phyloP scores from a whole-genome alignment of 2,329 filamentous ascomycete species.

The Monilinia aucupariae region DNA sequence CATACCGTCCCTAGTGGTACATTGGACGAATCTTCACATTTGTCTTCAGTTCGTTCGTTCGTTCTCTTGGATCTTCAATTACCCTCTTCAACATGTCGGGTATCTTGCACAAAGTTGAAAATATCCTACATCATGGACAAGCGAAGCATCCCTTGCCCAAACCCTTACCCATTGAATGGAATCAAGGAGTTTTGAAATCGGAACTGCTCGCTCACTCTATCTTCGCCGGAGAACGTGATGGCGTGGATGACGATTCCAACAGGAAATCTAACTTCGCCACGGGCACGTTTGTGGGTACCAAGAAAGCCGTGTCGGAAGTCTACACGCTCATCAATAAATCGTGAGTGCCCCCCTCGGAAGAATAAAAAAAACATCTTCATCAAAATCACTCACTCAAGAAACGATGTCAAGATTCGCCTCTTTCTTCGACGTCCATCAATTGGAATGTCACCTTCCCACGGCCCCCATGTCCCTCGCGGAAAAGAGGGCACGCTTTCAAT shows the following conservation, averaged over 20 bases:
- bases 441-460: slow-evolving; percentile 1
- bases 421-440: slow-evolving; percentile 12
- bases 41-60: background rate
- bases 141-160: background rate
- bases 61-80: background rate
- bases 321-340: slow-evolving; percentile 7
- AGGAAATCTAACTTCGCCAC: slow-evolving; percentile 1
- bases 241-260: background rate
- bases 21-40: background rate
- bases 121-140: slow-evolving; percentile 9
- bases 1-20: too few relatives aligned
- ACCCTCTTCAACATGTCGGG: background rate
- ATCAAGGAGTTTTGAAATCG: slow-evolving; percentile 11
- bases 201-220: slow-evolving; percentile 14
- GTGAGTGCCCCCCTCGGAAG: background rate
- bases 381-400: background rate
- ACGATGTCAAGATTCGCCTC: slow-evolving; percentile 1
- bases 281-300: slow-evolving; percentile 11
- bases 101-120: slow-evolving; percentile 1
- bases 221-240: background rate
- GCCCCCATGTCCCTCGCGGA: background rate
- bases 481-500: slow-evolving; percentile 10
- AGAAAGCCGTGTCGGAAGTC: slow-evolving; percentile 14
- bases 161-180: slow-evolving; percentile 9
- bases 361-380: too few relatives aligned